These are phyloP conservation scores for Lignosus rhinocerotis DNA, from an alignment of 1,284 basidiomycete species.

Conservation along the genomic window DNA sequence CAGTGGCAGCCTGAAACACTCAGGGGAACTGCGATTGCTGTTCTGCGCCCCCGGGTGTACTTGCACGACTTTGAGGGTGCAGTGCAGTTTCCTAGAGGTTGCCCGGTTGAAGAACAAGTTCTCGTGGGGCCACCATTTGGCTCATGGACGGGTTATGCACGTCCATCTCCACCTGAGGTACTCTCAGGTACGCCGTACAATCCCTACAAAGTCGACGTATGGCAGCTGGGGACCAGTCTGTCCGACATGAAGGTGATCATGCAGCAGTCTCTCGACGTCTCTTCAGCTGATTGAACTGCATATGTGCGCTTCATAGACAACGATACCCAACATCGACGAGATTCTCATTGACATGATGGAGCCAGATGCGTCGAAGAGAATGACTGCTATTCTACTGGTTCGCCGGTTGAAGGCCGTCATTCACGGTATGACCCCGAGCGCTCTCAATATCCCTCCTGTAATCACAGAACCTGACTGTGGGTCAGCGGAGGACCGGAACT, in stretches of 20 bases:
- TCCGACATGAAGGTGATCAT: neutral
- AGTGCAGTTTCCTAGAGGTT: conserved; percentile 4
- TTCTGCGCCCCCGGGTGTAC: neutral
- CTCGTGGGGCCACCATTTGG: neutral
- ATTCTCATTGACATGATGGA: neutral
- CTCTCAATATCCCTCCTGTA: neutral
- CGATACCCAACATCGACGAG: neutral
- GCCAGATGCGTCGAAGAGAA: neutral
- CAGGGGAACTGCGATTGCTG: neutral
- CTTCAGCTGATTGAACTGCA: neutral
- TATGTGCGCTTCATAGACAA: neutral
- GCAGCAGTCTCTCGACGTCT: neutral
- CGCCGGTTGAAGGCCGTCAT: neutral
- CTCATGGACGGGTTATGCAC: conserved; percentile 1
- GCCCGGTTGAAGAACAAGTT: conserved; percentile 11
- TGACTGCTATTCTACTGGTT: neutral
- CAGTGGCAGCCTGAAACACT: conserved; percentile 14
- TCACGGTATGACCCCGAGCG: neutral
- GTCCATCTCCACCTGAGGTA: conserved; percentile 22
- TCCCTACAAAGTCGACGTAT: neutral
- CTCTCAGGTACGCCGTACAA: conserved; percentile 13
- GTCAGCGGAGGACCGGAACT: too few relatives aligned
- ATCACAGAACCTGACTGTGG: neutral
- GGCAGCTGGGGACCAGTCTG: neutral
- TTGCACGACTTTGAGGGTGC: conserved; percentile 16